phyloP scores from a whole-genome alignment of 495 filamentous ascomycete species.

The Tuber magnatum region DNA sequence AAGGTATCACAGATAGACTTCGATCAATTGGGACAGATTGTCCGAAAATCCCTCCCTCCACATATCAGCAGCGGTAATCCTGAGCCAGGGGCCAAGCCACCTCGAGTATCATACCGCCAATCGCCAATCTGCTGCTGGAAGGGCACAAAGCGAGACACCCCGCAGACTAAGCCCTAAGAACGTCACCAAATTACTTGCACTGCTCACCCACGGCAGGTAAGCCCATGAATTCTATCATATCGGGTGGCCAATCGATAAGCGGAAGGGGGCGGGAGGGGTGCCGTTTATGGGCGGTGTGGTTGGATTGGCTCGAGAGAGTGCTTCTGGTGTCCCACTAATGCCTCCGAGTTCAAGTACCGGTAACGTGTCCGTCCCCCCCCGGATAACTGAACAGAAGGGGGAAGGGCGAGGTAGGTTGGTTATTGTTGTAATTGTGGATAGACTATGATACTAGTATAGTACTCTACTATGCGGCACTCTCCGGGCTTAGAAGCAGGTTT shows the following conservation, averaged over 20 bases:
- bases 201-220: not conserved
- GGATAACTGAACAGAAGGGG: not conserved
- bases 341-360: not conserved
- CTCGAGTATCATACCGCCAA: not conserved
- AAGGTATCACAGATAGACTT: not conserved
- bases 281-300: not conserved
- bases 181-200: not conserved
- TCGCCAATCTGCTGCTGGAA: not conserved
- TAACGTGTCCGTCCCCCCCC: not conserved
- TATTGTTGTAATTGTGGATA: not conserved
- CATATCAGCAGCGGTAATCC: not conserved
- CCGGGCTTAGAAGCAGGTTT: not conserved
- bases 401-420: not conserved
- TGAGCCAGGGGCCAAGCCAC: not conserved
- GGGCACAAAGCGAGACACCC: not conserved
- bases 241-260: not conserved
- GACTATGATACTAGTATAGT: not conserved
- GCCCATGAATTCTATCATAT: not conserved
- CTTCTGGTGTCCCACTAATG: not conserved
- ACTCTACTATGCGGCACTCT: not conserved
- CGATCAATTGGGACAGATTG: not conserved
- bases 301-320: not conserved
- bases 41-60: not conserved
- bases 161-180: not conserved
- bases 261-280: not conserved